Evolutionary conservation across 2,329 filamentous ascomycete genomes (phyloP).

Genomic region (Coniochaeta hoffmannii): DNA sequence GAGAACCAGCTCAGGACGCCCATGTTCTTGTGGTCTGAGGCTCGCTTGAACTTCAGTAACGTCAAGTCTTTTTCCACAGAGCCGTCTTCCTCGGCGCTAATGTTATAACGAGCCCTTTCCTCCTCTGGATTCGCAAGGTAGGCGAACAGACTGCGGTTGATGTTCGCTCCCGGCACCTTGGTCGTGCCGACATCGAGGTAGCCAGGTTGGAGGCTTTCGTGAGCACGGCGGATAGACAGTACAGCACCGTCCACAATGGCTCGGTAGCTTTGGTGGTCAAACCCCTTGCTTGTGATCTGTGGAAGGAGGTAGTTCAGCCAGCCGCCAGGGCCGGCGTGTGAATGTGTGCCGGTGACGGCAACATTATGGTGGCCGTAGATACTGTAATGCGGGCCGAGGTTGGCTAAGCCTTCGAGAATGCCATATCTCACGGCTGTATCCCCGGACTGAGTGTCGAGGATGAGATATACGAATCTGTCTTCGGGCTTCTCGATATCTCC

Average conservation of each 20-base stretch:
- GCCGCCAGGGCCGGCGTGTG: conserved; percentile 82
- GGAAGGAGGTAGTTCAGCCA: conserved; percentile 94
- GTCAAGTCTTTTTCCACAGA: conserved; percentile 67
- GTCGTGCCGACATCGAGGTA: conserved; percentile 63
- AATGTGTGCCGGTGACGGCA: conserved; percentile 87
- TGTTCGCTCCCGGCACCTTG: conserved; percentile 67
- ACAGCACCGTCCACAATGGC: conserved; percentile 84
- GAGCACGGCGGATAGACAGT: conserved; percentile 73
- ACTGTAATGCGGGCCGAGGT: conserved; percentile 63
- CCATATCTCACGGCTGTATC: conserved; percentile 84
- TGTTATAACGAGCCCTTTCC: conserved; percentile 63
- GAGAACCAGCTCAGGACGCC: conserved; percentile 87
- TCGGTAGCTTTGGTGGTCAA: conserved; percentile 77
- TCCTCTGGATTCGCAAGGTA: conserved; percentile 78
- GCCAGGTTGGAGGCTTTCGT: conserved; percentile 59
- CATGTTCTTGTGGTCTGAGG: conserved; percentile 66
- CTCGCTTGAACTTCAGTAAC: conserved; percentile 68
- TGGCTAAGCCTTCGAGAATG: conserved; percentile 67
- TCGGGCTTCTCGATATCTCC: conserved; percentile 57
- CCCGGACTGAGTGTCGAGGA: conserved; percentile 79
- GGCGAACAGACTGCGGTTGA: conserved; percentile 82
- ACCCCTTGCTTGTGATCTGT: conserved; percentile 82
- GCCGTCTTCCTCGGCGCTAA: conserved; percentile 42
- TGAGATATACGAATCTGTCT: conserved; percentile 78
- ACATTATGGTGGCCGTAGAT: conserved; percentile 75